These are phyloP conservation scores for Karstenula rhodostoma DNA, from an alignment of 2,329 filamentous ascomycete genomes.

Conservation along the genomic window DNA sequence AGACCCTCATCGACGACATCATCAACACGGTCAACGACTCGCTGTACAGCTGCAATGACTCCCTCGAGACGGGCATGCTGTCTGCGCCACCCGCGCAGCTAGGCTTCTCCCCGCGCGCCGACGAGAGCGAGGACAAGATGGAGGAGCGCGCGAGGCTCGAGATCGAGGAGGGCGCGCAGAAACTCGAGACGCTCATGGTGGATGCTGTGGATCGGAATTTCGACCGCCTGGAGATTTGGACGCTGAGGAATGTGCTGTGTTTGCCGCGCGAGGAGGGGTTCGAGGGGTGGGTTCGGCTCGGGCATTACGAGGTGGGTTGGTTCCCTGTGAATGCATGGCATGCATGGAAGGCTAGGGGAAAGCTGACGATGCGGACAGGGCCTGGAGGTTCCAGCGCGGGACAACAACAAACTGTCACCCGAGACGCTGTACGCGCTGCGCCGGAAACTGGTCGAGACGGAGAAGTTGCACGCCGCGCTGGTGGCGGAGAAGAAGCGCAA, in stretches of 20 bases:
- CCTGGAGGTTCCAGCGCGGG: slow-evolving; percentile 32
- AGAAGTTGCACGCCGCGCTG: slow-evolving; percentile 75
- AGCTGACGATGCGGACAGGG: slow-evolving; percentile 27
- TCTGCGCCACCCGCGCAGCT: slow-evolving; percentile 76
- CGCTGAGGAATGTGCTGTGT: slow-evolving; percentile 75
- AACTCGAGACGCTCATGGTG: slow-evolving; percentile 60
- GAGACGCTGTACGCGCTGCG: slow-evolving; percentile 77
- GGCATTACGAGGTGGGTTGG: slow-evolving; percentile 80
- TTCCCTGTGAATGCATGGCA: background rate
- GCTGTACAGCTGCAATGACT: slow-evolving; percentile 87
- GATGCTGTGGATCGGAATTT: slow-evolving; percentile 60
- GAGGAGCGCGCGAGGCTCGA: slow-evolving; percentile 66
- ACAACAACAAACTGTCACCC: slow-evolving; percentile 62
- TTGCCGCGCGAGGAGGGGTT: slow-evolving; percentile 60
- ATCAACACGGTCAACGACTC: slow-evolving; percentile 97
- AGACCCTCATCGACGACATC: slow-evolving; percentile 96
- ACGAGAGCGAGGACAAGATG: slow-evolving; percentile 54
- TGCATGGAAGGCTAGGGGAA: too few species aligned
- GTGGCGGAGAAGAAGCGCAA: slow-evolving; percentile 76
- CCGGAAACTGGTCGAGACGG: slow-evolving; percentile 78
- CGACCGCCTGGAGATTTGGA: slow-evolving; percentile 73
- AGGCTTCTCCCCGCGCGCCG: slow-evolving; percentile 71
- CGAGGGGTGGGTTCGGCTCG: slow-evolving; percentile 78
- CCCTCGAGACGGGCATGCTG: slow-evolving; percentile 83
- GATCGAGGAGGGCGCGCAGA: slow-evolving; percentile 78